phyloP scores from a whole-genome alignment of 148 eudicot genomes.

The Arbutus unedo region DNA sequence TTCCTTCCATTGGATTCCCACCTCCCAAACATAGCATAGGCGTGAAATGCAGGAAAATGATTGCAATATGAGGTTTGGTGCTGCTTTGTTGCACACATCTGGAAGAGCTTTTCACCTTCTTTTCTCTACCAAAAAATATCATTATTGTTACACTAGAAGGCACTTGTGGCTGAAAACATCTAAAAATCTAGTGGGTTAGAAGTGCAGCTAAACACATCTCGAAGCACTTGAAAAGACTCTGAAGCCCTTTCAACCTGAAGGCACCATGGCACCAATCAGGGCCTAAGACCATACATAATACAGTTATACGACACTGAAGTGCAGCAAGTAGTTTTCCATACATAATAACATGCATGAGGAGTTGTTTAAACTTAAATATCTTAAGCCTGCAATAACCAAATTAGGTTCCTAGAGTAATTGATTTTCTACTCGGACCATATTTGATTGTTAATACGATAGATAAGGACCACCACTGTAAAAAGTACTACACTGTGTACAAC shows the following conservation, averaged over 20 bases:
- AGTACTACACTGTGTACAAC: no score
- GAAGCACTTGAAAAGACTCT: neutral
- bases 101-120: neutral
- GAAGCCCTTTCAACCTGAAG: neutral
- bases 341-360: neutral
- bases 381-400: neutral
- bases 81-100: neutral
- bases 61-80: neutral
- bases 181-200: neutral
- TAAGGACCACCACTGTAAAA: no score
- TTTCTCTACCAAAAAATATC: neutral
- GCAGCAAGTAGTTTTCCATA: neutral
- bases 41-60: neutral
- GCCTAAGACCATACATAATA: neutral
- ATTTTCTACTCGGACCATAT: neutral
- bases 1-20: neutral
- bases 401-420: neutral
- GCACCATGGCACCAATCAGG: conserved; percentile 1
- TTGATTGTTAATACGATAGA: no score
- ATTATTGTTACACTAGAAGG: neutral
- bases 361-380: neutral
- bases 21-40: neutral
- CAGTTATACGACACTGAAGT: neutral
- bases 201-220: neutral
- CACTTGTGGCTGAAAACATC: neutral